Evolutionary conservation across 306 rosid species (phyloP).

Genomic region (Rubus parviflorus): DNA sequence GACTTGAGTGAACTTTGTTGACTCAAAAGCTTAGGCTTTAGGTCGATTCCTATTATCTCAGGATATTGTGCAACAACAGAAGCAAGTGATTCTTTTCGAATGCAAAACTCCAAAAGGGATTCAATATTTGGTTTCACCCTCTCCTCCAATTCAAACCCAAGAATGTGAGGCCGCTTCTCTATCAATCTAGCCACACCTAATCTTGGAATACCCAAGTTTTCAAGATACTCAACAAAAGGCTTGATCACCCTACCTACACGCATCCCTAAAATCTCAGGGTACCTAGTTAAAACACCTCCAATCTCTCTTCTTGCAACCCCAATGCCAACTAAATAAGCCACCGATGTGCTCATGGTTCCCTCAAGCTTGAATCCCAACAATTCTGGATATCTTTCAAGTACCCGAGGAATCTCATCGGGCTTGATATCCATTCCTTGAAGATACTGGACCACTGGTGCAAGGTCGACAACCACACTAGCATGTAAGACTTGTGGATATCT

Average conservation of each 20-base stretch:
- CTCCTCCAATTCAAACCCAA: conserved; percentile 75
- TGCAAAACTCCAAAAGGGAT: conserved; percentile 68
- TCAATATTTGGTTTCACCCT: conserved; percentile 79
- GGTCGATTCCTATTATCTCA: conserved; percentile 78
- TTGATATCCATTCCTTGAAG: conserved; percentile 96
- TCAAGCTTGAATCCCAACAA: conserved; percentile 90
- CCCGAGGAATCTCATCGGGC: conserved; percentile 65
- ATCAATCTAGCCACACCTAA: conserved; percentile 87
- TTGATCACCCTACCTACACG: conserved; percentile 84
- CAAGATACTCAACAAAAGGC: conserved; percentile 90
- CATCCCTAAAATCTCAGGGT: conserved; percentile 94
- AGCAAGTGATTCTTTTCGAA: conserved; percentile 56
- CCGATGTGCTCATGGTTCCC: conserved; percentile 98
- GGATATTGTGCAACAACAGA: conserved; percentile 84
- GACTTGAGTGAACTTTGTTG: conserved; percentile 64
- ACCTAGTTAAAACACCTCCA: conserved; percentile 78
- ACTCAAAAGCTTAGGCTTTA: conserved; percentile 58
- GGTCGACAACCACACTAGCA: conserved; percentile 93
- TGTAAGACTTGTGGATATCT: conserved; percentile 96
- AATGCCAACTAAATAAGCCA: conserved; percentile 88
- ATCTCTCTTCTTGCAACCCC: conserved; percentile 90
- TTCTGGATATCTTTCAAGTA: conserved; percentile 93
- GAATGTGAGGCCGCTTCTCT: conserved; percentile 83
- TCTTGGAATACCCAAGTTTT: conserved; percentile 79
- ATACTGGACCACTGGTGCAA: conserved; percentile 80